These are phyloP conservation scores for Leishmania guyanensis DNA, from an alignment of 208 protist genomes.

Conservation along the genomic window DNA sequence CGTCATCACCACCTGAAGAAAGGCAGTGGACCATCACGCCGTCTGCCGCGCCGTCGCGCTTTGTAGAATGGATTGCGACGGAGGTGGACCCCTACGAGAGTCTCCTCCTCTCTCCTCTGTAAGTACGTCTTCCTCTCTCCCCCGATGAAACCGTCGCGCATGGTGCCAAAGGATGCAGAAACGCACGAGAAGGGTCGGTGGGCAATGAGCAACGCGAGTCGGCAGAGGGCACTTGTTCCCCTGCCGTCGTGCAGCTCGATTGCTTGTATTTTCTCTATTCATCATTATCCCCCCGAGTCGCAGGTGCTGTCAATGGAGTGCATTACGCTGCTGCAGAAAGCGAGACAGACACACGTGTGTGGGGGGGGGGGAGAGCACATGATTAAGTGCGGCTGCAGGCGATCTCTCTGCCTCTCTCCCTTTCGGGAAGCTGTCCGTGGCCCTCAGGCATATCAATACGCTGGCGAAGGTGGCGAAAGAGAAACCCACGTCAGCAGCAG, in stretches of 20 bases:
- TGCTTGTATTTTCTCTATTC: too few species aligned
- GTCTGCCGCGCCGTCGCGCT: constrained; percentile 35
- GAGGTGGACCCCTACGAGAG: constrained; percentile 60
- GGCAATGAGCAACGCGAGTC: too few species aligned
- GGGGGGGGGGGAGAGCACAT: not conserved
- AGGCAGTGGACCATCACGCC: constrained; percentile 30
- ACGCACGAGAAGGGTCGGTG: not conserved
- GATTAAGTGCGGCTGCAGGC: not conserved
- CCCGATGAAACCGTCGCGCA: not conserved
- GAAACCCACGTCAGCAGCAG: not conserved
- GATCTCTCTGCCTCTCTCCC: too few species aligned
- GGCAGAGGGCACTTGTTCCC: too few species aligned
- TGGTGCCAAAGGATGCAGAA: not conserved
- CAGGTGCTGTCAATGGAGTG: too few species aligned
- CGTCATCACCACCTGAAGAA: not conserved
- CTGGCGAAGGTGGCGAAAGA: not conserved
- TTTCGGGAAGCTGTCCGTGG: not conserved
- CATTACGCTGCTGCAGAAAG: too few species aligned
- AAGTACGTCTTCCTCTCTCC: not conserved
- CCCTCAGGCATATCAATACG: not conserved
- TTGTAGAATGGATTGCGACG: constrained; percentile 56
- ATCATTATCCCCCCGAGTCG: too few species aligned
- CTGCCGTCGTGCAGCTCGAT: too few species aligned
- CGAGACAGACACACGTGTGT: too few species aligned
- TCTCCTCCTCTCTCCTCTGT: constrained; percentile 32